Percentiles rank a stretch among this genome's conserved stretches.
phyloP scores from a whole-genome alignment of 768 basidiomycete species.

The Collybiopsis confluens region DNA sequence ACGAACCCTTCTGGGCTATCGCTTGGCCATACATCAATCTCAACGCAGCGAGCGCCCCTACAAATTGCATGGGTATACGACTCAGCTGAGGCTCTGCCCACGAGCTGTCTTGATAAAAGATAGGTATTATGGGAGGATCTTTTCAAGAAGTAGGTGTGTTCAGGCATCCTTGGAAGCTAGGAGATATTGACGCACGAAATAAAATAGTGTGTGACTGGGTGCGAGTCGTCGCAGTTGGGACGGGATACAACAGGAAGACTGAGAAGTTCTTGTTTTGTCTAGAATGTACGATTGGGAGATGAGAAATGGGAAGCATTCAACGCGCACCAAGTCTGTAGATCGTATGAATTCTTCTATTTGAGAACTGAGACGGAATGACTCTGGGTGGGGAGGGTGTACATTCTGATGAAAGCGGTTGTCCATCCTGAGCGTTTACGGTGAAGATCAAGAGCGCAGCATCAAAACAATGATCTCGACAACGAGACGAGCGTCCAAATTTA shows the following conservation, averaged over 20 bases:
- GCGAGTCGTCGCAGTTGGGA: slow-evolving; percentile 21
- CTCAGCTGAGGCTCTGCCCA: slow-evolving; percentile 48
- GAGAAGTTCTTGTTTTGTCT: slow-evolving; percentile 33
- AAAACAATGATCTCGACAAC: too few relatives aligned
- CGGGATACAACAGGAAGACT: slow-evolving; percentile 32
- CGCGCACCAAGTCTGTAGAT: slow-evolving; percentile 15
- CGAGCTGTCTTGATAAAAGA: slow-evolving; percentile 51
- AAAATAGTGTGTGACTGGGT: slow-evolving; percentile 32
- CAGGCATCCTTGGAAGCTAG: background rate
- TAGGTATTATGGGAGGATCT: slow-evolving; percentile 70
- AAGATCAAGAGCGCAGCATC: too few relatives aligned
- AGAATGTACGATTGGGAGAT: background rate
- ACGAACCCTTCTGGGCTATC: slow-evolving; percentile 46
- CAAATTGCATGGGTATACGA: slow-evolving; percentile 53
- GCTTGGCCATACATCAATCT: slow-evolving; percentile 59
- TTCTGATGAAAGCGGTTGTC: slow-evolving; percentile 14
- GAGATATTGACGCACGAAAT: slow-evolving; percentile 37
- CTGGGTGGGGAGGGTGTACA: slow-evolving; percentile 14
- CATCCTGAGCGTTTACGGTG: too few relatives aligned
- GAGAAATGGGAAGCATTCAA: background rate
- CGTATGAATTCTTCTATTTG: slow-evolving; percentile 23
- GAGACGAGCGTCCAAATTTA: too few relatives aligned
- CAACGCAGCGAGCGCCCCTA: slow-evolving; percentile 53
- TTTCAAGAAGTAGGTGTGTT: background rate
- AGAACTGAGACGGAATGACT: slow-evolving; percentile 18